These are phyloP conservation scores for Triticum aestivum DNA, from an alignment of 176 grass and related monocot species.

Conservation along the genomic window DNA sequence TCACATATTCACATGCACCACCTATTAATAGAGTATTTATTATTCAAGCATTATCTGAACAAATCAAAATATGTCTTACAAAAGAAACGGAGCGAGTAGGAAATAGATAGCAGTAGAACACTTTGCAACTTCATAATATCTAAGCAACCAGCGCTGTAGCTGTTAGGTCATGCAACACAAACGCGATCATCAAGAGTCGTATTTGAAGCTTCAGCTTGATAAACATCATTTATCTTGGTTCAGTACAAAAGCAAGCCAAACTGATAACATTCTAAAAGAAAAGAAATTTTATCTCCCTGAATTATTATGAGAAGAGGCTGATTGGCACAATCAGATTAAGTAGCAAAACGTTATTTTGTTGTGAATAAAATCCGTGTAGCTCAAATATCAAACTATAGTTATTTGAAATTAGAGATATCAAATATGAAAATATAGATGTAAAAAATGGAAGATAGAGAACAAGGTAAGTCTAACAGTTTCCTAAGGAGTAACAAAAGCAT, in stretches of 20 bases:
- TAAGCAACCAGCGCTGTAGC: not conserved
- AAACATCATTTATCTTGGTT: conserved; percentile 1
- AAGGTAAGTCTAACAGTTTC: not conserved
- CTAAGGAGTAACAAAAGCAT: conserved; percentile 24
- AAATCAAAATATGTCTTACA: conserved; percentile 5
- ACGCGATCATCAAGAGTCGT: not conserved
- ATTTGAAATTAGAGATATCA: not conserved
- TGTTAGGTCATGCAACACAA: not conserved
- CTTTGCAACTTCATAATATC: conserved; percentile 8
- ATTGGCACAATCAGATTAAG: conserved; percentile 5
- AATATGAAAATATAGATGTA: not conserved
- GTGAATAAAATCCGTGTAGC: not conserved
- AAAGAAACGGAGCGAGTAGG: not conserved
- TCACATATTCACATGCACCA: not conserved
- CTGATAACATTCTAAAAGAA: not conserved
- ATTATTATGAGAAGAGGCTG: not conserved
- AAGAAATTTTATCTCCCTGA: not conserved
- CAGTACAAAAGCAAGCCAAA: not conserved
- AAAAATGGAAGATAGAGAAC: not conserved
- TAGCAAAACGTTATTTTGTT: not conserved
- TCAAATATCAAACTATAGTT: not conserved
- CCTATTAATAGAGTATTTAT: not conserved
- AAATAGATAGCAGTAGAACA: conserved; percentile 6
- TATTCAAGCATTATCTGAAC: not conserved
- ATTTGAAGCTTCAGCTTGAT: not conserved